phyloP scores from a whole-genome alignment of 1,284 basidiomycete genomes.

The Cryptococcus maquisensis region DNA sequence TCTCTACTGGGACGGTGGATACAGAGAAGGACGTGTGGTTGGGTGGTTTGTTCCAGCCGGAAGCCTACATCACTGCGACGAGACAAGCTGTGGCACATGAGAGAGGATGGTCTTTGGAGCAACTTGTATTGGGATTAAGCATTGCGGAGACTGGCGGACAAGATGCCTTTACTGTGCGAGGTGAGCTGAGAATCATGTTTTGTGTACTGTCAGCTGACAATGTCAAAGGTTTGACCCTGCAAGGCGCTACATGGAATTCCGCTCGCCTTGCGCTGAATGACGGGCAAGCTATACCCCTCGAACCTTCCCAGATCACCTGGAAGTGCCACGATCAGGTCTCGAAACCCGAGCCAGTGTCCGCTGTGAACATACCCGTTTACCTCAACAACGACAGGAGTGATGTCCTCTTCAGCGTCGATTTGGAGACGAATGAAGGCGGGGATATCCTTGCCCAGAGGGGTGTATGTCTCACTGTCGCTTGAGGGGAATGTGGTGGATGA shows the following conservation, averaged over 20 bases:
- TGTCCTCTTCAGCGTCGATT: slow-evolving; percentile 68
- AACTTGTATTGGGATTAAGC: slow-evolving; percentile 71
- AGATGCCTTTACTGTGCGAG: slow-evolving; percentile 75
- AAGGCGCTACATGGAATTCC: slow-evolving; percentile 72
- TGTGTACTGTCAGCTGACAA: not conserved
- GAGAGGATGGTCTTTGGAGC: slow-evolving; percentile 86
- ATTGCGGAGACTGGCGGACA: slow-evolving; percentile 71
- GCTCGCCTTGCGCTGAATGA: slow-evolving; percentile 72
- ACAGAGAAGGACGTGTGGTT: slow-evolving; percentile 63
- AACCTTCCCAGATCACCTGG: slow-evolving; percentile 78
- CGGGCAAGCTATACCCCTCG: slow-evolving; percentile 69
- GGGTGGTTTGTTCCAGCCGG: slow-evolving; percentile 89
- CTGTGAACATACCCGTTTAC: slow-evolving; percentile 82
- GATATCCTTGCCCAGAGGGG: slow-evolving; percentile 37
- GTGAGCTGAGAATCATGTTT: slow-evolving; percentile 52
- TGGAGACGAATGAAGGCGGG: slow-evolving; percentile 21
- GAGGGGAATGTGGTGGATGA: not conserved
- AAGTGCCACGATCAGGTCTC: slow-evolving; percentile 57
- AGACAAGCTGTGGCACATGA: slow-evolving; percentile 86
- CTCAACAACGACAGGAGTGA: slow-evolving; percentile 84
- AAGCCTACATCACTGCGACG: slow-evolving; percentile 90
- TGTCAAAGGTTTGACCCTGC: slow-evolving; percentile 67
- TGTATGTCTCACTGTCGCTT: slow-evolving; percentile 36
- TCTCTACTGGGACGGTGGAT: slow-evolving; percentile 51
- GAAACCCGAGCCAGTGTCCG: slow-evolving; percentile 30